phyloP scores from a whole-genome alignment of 2,329 filamentous ascomycete genomes.

The Elsinoe necatrix region DNA sequence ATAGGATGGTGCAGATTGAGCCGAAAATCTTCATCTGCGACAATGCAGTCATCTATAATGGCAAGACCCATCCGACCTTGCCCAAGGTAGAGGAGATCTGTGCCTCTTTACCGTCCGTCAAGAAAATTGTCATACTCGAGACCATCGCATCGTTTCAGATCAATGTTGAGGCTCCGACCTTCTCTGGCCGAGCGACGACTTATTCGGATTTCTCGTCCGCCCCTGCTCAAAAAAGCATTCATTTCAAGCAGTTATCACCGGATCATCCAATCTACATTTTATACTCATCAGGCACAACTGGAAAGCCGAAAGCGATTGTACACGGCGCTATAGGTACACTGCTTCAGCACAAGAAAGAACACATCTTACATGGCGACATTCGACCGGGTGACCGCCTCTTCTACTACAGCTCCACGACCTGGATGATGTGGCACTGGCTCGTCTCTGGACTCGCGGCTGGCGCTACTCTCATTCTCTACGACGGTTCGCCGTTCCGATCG shows the following conservation, averaged over 20 bases:
- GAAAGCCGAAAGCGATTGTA: conserved; percentile 82
- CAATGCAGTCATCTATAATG: conserved; percentile 84
- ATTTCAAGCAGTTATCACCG: conserved; percentile 69
- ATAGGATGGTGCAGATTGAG: conserved; percentile 75
- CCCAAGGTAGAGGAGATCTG: conserved; percentile 73
- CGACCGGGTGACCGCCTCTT: conserved; percentile 64
- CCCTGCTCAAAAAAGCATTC: conserved; percentile 19
- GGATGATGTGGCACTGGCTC: conserved; percentile 99
- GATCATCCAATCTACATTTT: conserved; percentile 90
- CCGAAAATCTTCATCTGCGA: conserved; percentile 79
- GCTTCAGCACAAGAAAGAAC: conserved; percentile 96
- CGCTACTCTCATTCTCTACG: conserved; percentile 77
- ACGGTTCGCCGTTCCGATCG: conserved; percentile 75
- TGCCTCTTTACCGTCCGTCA: conserved; percentile 55
- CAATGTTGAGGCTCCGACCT: not conserved
- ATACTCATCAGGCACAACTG: conserved; percentile 87
- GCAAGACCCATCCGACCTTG: conserved; percentile 73
- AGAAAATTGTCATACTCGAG: conserved; percentile 62
- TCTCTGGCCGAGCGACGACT: conserved; percentile 29
- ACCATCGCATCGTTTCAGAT: conserved; percentile 15
- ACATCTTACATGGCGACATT: conserved; percentile 78
- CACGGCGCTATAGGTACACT: conserved; percentile 85
- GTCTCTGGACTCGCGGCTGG: conserved; percentile 77
- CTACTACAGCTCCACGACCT: conserved; percentile 91
- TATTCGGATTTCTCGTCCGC: conserved; percentile 37